Conservation (phyloP, 352 stramenopile genomes). For the Pythium myriotylum region DNA sequence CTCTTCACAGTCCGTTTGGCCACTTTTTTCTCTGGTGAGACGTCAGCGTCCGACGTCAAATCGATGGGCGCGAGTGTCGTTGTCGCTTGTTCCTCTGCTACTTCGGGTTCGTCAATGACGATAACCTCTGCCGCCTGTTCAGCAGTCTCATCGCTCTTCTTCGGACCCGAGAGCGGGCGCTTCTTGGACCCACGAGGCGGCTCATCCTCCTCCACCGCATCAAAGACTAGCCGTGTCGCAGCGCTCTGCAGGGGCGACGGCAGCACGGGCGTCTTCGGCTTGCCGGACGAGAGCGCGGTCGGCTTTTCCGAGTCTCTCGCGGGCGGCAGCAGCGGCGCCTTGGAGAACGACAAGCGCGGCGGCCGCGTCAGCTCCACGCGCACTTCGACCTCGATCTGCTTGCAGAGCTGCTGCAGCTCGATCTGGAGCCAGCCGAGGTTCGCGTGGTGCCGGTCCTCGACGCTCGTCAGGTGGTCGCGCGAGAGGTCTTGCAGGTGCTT, state of each 20-base stretch:
- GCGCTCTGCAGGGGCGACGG: conserved; percentile 7
- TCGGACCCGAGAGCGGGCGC: conserved; percentile 6
- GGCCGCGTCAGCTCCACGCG: conserved; percentile 40
- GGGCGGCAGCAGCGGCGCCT: conserved; percentile 6
- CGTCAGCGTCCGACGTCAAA: background rate
- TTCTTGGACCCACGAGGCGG: conserved; percentile 19
- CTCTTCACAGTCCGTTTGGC: conserved; percentile 42
- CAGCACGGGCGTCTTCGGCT: conserved; percentile 11
- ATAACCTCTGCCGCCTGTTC: background rate
- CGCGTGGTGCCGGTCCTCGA: conserved; percentile 47
- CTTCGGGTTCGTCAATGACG: background rate
- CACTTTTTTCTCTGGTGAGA: conserved; percentile 5
- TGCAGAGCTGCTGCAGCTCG: conserved; percentile 52
- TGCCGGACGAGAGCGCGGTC: background rate
- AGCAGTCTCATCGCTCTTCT: conserved; percentile 2
- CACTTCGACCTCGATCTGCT: conserved; percentile 51
- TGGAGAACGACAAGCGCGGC: conserved; percentile 27
- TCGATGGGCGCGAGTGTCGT: background rate
- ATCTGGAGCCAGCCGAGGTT: conserved; percentile 56
- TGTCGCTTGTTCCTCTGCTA: background rate
- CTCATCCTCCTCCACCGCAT: conserved; percentile 13
- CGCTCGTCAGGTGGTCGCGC: conserved; percentile 48
- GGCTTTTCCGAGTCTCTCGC: conserved; percentile 17
- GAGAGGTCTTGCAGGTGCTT: conserved; percentile 54
- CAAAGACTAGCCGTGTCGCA: conserved; percentile 19